Evolutionary conservation across 2,329 filamentous ascomycete species (phyloP).

Genomic region (Pleomassaria siparia): DNA sequence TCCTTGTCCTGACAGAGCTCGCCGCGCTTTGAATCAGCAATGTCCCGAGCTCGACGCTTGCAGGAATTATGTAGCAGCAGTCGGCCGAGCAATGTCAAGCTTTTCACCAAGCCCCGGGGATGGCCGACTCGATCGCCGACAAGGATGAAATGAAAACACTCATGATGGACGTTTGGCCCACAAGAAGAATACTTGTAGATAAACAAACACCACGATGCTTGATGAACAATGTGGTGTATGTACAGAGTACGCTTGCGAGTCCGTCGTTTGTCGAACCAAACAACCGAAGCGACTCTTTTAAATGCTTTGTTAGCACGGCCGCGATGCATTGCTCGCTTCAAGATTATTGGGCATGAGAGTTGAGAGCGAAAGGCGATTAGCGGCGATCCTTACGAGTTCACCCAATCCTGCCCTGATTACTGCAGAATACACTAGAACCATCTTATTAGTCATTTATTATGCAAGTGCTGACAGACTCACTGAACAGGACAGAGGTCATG

Average conservation of each 20-base stretch:
- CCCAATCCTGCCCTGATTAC: no score
- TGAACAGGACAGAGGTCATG: not conserved
- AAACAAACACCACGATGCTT: not conserved
- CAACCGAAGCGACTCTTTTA: not conserved
- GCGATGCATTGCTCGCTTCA: not conserved
- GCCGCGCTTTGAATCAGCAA: not conserved
- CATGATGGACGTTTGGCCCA: not conserved
- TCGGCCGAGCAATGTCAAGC: constrained; percentile 1
- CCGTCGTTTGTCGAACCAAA: constrained; percentile 3
- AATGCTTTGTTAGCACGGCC: not conserved
- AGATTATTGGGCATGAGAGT: not conserved
- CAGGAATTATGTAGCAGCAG: not conserved
- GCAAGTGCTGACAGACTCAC: not conserved
- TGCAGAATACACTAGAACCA: no score
- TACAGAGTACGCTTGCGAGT: constrained; percentile 1
- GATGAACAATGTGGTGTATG: not conserved
- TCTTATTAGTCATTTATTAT: not conserved
- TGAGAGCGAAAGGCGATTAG: no score
- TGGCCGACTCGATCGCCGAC: not conserved
- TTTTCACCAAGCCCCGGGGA: not conserved
- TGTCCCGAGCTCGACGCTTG: not conserved
- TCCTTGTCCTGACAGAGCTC: not conserved
- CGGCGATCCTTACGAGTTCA: no score
- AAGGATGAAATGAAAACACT: not conserved
- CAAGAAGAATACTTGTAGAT: no score